Evolutionary conservation across 768 basidiomycete genomes (phyloP), one percentile per base, ranked within the genome.

Genomic region (Inosperma sp.): DNA sequence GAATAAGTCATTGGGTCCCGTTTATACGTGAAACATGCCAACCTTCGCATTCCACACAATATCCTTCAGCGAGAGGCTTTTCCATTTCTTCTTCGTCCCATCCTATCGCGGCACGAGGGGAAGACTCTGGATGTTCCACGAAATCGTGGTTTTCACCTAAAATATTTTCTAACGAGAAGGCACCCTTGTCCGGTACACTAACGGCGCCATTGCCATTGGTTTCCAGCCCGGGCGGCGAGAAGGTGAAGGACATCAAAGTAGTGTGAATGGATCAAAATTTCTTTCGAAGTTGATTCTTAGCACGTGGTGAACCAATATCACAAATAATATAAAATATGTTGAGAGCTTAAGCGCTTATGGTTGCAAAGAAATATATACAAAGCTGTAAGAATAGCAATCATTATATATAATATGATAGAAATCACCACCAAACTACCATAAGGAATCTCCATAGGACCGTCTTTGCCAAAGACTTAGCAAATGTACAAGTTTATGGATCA

Each of bases 21-120:
- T 17, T 10, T 25, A 23, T 17, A 30, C 19, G 35, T 19, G 19
- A 19, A n/a, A 21, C 7, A 54, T 25, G 31, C 65, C 59, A 53
- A 89, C 90, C 90, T 80, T 93, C 90, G 63, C 90, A 92, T 66
- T 93, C 90, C 46, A 91, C 65, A 55, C 90, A 93, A 60, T 74
- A 85, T 0, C 87, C 88, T 46, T 87, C 82, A 9, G 70, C 65
- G 12, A 72, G 68, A 7, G 75, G 71, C 33, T 66, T 72, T 51
- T 73, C 69, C 8, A 63, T 61, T 9, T 72, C 70, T 63, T 86
- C 85, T 57, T 88, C 84, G 51, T 87, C 84, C 83, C 83, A 85
- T 10, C 82, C 84, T 8, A 72, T 68, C 21, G 72, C 65, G 17
- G 65, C 60, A 29, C 69, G 57, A 16, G 23, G 36, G 23, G 51